These are phyloP conservation scores for Chalaropsis ovoidea DNA, from an alignment of 2,329 filamentous ascomycete species.

Conservation along the genomic window DNA sequence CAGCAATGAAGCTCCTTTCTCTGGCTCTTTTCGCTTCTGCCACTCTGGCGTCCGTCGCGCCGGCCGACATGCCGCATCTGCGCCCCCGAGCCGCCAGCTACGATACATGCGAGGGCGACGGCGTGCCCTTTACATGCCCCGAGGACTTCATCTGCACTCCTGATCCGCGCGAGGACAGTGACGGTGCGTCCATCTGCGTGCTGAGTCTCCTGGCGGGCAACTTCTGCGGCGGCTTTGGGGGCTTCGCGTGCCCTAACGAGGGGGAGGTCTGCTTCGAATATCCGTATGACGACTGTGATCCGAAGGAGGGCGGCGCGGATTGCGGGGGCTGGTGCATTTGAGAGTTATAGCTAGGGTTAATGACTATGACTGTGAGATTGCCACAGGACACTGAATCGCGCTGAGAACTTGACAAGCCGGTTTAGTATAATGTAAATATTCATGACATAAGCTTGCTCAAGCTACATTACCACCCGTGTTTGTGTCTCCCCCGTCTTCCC, in stretches of 20 bases:
- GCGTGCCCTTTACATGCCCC: neutral
- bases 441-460: neutral
- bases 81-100: neutral
- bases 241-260: neutral
- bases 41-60: neutral
- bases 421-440: neutral
- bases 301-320: neutral
- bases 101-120: neutral
- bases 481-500: neutral
- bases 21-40: neutral
- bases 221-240: slow-evolving; percentile 1
- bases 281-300: slow-evolving; percentile 15
- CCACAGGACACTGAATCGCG: no score
- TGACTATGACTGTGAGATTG: no score
- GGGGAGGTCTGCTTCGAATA: neutral
- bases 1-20: neutral
- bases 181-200: neutral
- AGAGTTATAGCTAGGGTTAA: neutral
- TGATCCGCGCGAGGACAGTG: neutral
- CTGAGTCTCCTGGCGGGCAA: neutral
- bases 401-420: neutral
- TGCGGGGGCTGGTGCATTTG: slow-evolving; percentile 7
- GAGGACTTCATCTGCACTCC: neutral
- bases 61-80: neutral
- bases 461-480: neutral